phyloP scores from a whole-genome alignment of 352 stramenopile species.

The Elongisporangium senticosum region DNA sequence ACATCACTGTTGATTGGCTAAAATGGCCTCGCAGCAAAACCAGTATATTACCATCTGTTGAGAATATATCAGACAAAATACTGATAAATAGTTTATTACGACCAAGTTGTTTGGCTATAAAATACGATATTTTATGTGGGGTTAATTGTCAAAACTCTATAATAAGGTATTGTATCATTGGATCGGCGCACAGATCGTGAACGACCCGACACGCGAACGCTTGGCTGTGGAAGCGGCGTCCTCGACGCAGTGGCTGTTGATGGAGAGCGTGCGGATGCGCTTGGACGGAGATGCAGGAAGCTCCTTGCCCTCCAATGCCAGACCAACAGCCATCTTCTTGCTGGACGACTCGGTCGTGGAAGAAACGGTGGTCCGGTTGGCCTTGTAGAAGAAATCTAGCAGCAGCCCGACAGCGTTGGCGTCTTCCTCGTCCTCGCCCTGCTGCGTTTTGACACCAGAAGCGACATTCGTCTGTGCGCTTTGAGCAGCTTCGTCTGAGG shows the following conservation, averaged over 20 bases:
- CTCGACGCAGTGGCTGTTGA: conserved; percentile 48
- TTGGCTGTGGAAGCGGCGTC: conserved; percentile 31
- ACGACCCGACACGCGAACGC: conserved; percentile 57
- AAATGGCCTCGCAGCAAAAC: background rate
- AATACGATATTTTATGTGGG: background rate
- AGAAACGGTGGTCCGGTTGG: conserved; percentile 37
- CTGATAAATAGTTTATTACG: too few species aligned
- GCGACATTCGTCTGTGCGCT: background rate
- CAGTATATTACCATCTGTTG: too few species aligned
- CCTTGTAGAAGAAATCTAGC: conserved; percentile 81
- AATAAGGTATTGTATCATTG: background rate
- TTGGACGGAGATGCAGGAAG: conserved; percentile 52
- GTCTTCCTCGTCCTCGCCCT: conserved; percentile 39
- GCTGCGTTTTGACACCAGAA: background rate
- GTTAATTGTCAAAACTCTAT: background rate
- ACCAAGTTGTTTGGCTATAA: background rate
- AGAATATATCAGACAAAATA: too few species aligned
- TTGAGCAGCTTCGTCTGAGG: conserved; percentile 5
- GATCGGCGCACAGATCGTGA: conserved; percentile 28
- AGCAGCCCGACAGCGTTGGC: conserved; percentile 64
- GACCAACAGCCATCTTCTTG: conserved; percentile 3
- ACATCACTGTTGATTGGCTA: background rate
- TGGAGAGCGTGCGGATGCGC: conserved; percentile 65
- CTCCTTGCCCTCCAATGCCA: conserved; percentile 20
- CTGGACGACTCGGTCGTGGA: conserved; percentile 7